phyloP scores from a whole-genome alignment of 2,329 filamentous ascomycete genomes.

The Cordyceps cicadae region DNA sequence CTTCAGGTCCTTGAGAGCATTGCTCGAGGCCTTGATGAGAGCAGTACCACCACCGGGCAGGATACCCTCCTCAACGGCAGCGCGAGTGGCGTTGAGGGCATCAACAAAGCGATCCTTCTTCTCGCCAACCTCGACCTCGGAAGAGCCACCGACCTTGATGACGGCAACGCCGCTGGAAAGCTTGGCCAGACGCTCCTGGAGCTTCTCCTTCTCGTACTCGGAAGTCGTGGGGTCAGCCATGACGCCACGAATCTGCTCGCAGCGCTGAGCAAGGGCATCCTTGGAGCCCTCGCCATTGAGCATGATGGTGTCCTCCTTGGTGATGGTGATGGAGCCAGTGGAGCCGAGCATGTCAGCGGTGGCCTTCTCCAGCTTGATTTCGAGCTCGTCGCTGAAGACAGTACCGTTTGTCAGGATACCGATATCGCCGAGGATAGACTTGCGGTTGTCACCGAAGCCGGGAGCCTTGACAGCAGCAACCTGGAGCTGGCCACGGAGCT shows the following conservation, averaged over 20 bases:
- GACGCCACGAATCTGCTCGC: conserved; percentile 97
- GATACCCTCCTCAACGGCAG: conserved; percentile 98
- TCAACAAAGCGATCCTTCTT: conserved; percentile 99
- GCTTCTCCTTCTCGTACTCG: conserved; percentile 99
- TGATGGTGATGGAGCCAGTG: conserved; percentile 97
- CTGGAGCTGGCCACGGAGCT: conserved; percentile 98
- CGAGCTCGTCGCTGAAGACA: conserved; percentile 97
- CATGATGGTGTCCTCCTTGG: conserved; percentile 99
- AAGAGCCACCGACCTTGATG: conserved; percentile 97
- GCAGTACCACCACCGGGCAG: conserved; percentile 97
- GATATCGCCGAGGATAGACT: conserved; percentile 96
- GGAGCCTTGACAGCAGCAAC: conserved; percentile 98
- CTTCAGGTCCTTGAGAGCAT: conserved; percentile 78
- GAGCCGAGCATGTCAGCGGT: conserved; percentile 93
- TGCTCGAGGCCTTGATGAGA: conserved; percentile 90
- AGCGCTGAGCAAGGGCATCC: conserved; percentile 86
- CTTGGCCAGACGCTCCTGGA: conserved; percentile 98
- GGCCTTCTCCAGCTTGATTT: conserved; percentile 98
- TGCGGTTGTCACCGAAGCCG: conserved; percentile 99
- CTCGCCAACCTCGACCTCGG: conserved; percentile 97
- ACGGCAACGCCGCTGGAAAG: conserved; percentile 97
- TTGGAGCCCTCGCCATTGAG: conserved; percentile 95
- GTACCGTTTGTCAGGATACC: conserved; percentile 92
- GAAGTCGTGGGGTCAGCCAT: conserved; percentile 90
- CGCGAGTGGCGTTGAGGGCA: conserved; percentile 93